A percentile compares a stretch with the other conserved stretches of the same genome.
phyloP scores from a whole-genome alignment of 495 filamentous ascomycete species.

The Bacidia gigantensis region DNA sequence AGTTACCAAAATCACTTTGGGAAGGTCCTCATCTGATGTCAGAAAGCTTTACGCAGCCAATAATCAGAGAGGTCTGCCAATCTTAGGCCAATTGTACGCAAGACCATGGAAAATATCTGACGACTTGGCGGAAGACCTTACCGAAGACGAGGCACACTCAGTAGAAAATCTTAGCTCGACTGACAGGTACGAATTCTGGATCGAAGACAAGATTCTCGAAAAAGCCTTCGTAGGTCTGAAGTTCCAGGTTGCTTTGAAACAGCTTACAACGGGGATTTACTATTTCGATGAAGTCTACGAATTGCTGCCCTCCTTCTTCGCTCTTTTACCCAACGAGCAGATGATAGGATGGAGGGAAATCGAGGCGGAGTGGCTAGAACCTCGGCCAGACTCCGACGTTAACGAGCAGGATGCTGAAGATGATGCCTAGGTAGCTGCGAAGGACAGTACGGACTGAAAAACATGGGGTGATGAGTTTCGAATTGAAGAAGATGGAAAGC shows the following conservation, averaged over 20 bases:
- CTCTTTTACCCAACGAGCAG: constrained; percentile 55
- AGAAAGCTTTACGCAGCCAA: constrained; percentile 29
- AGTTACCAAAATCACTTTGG: constrained; percentile 31
- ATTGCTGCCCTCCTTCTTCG: constrained; percentile 45
- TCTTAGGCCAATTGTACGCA: constrained; percentile 32
- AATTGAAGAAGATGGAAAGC: neutral
- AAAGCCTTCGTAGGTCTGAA: constrained; percentile 65
- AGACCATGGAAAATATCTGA: constrained; percentile 31
- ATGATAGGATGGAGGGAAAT: constrained; percentile 54
- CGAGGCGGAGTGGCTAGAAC: constrained; percentile 14
- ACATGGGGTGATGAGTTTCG: neutral
- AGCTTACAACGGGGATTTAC: constrained; percentile 46
- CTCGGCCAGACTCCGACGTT: constrained; percentile 5
- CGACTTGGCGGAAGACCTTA: constrained; percentile 29
- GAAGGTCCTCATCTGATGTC: constrained; percentile 23
- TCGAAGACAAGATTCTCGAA: constrained; percentile 51
- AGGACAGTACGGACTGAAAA: neutral
- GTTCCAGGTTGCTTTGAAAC: constrained; percentile 47
- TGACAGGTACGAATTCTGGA: constrained; percentile 45
- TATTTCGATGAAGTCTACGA: constrained; percentile 44
- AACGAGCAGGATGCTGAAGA: constrained; percentile 11
- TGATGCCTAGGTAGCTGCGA: constrained; percentile 3
- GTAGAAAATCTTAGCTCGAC: constrained; percentile 9
- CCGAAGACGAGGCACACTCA: constrained; percentile 21
- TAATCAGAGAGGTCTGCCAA: constrained; percentile 23